A percentile compares a stretch with the other conserved stretches of the same genome.
phyloP scores from a whole-genome alignment of 768 basidiomycete genomes.

The Agrocybe praecox region DNA sequence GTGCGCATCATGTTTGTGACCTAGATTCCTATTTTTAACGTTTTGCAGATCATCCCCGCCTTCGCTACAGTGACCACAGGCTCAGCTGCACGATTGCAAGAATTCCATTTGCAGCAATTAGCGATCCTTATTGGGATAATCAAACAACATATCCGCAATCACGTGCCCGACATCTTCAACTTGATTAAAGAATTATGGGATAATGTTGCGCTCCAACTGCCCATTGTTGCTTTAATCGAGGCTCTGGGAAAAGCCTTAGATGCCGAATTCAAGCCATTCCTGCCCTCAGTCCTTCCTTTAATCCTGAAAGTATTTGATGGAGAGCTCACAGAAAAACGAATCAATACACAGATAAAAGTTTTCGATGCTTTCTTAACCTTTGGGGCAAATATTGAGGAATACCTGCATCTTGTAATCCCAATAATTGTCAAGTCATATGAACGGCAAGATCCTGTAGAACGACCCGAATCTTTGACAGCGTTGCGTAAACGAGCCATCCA shows the following conservation, averaged over 20 bases:
- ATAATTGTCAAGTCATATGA: conserved; percentile 93
- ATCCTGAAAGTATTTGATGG: conserved; percentile 91
- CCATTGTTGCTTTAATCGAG: conserved; percentile 91
- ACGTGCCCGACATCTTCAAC: conserved; percentile 81
- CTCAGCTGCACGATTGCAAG: conserved; percentile 81
- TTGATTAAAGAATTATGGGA: conserved; percentile 94
- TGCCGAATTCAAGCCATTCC: conserved; percentile 95
- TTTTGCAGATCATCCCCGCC: conserved; percentile 84
- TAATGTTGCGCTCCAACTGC: conserved; percentile 78
- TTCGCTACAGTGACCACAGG: conserved; percentile 87
- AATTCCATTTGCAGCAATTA: conserved; percentile 93
- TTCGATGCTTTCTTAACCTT: conserved; percentile 96
- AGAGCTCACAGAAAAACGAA: conserved; percentile 80
- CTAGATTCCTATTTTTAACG: conserved; percentile 10
- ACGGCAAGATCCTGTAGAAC: conserved; percentile 77
- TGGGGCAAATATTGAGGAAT: conserved; percentile 96
- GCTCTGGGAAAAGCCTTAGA: conserved; percentile 92
- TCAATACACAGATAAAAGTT: conserved; percentile 82
- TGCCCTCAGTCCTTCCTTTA: conserved; percentile 87
- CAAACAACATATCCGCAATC: conserved; percentile 95
- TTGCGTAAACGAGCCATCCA: conserved; percentile 89
- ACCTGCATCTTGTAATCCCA: conserved; percentile 94
- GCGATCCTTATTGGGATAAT: conserved; percentile 95
- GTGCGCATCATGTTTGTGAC: conserved; percentile 36
- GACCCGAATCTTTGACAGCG: conserved; percentile 68